A percentile compares a stretch with the other conserved stretches of the same genome.
Evolutionary conservation across 768 basidiomycete species (phyloP).

Genomic region (Rhizopogon vulgaris): DNA sequence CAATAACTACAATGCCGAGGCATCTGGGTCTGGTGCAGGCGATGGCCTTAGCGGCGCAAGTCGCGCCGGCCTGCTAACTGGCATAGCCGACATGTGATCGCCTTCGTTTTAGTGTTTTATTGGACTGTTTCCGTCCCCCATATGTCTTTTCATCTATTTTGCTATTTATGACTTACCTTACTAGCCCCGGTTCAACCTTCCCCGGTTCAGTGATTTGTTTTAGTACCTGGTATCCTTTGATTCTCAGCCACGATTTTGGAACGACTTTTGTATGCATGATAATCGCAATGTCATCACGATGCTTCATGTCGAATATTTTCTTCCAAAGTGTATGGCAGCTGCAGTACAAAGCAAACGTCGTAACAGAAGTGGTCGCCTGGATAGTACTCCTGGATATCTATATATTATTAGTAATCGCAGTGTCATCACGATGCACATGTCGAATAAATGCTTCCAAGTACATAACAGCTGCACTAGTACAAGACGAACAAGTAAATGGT

Average conservation of each 20-base stretch:
- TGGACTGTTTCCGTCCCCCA: neutral
- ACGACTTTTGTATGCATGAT: neutral
- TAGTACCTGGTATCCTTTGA: no score
- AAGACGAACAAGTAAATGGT: neutral
- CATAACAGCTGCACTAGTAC: neutral
- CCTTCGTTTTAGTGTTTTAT: neutral
- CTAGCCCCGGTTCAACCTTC: neutral
- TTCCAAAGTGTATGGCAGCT: no score
- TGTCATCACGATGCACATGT: no score
- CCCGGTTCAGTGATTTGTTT: neutral
- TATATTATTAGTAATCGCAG: no score
- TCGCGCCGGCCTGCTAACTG: slow-evolving; percentile 21
- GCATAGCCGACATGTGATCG: slow-evolving; percentile 17
- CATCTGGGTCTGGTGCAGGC: slow-evolving; percentile 13
- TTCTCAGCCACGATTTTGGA: no score
- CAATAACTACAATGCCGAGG: slow-evolving; percentile 16
- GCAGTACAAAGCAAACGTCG: no score
- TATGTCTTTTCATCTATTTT: neutral
- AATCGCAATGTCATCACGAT: neutral
- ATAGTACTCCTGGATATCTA: no score
- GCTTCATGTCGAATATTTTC: neutral
- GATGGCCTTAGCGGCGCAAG: slow-evolving; percentile 20
- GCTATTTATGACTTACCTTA: neutral
- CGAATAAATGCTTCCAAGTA: neutral
- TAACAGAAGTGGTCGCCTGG: no score